These are phyloP conservation scores for Aspergillus cavernicola DNA, from an alignment of 495 filamentous ascomycete species.

Conservation along the genomic window DNA sequence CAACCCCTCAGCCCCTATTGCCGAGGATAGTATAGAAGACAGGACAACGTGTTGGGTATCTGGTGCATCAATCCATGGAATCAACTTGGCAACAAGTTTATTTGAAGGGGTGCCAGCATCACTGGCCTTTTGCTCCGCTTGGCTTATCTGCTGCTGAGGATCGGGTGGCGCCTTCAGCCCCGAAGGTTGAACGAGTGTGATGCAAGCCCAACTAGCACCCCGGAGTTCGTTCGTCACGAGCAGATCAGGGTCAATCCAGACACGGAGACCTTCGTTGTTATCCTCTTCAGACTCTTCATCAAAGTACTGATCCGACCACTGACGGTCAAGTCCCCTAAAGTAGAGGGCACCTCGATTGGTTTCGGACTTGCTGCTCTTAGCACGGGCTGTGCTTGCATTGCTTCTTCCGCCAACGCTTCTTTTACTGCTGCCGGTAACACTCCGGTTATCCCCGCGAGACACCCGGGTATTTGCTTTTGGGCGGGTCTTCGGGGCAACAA, in stretches of 20 bases:
- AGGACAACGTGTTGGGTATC: slow-evolving; percentile 73
- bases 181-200: slow-evolving; percentile 76
- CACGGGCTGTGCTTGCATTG: slow-evolving; percentile 60
- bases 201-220: slow-evolving; percentile 66
- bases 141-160: slow-evolving; percentile 64
- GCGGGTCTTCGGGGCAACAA: slow-evolving; percentile 89
- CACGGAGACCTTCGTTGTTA: slow-evolving; percentile 59
- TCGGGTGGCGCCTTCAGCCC: slow-evolving; percentile 73
- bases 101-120: slow-evolving; percentile 59
- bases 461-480: slow-evolving; percentile 51
- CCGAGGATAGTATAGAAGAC: slow-evolving; percentile 68
- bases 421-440: slow-evolving; percentile 64
- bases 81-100: slow-evolving; percentile 71
- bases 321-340: slow-evolving; percentile 71
- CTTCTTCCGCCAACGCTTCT: slow-evolving; percentile 72
- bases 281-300: slow-evolving; percentile 52
- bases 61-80: slow-evolving; percentile 82
- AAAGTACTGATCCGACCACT: slow-evolving; percentile 65
- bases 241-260: slow-evolving; percentile 81
- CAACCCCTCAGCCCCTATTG: slow-evolving; percentile 64
- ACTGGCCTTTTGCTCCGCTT: slow-evolving; percentile 49
- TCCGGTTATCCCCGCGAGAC: slow-evolving; percentile 58
- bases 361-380: slow-evolving; percentile 56
- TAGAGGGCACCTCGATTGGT: slow-evolving; percentile 63
- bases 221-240: slow-evolving; percentile 64